Conservation (phyloP, 306 rosid species). For the Pyrus communis region DNA sequence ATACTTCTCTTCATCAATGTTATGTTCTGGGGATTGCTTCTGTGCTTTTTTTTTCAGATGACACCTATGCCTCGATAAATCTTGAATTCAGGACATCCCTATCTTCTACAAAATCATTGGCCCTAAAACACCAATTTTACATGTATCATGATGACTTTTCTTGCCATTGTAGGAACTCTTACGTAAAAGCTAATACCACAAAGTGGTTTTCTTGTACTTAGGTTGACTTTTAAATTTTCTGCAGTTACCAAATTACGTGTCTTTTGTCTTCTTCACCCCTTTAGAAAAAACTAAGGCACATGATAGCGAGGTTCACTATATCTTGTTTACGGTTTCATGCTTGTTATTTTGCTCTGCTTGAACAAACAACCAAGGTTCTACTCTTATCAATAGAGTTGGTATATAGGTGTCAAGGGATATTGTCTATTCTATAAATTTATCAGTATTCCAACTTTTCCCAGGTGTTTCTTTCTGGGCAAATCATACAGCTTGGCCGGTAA, state of each 20-base stretch:
- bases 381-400: background rate
- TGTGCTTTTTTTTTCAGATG: background rate
- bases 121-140: background rate
- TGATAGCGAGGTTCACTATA: background rate
- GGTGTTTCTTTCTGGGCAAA: constrained; percentile 91
- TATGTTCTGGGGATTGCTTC: constrained; percentile 1
- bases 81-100: background rate
- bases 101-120: background rate
- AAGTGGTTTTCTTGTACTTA: background rate
- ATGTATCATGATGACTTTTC: background rate
- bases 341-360: background rate
- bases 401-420: background rate
- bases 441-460: constrained; percentile 19
- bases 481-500: constrained; percentile 87
- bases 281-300: background rate
- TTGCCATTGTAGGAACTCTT: background rate
- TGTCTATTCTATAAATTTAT: background rate
- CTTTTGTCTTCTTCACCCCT: background rate
- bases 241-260: background rate
- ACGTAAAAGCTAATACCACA: background rate
- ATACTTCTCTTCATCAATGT: background rate
- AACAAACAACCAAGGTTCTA: background rate
- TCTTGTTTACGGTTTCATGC: background rate
- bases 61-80: background rate
- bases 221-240: background rate